Conservation (phyloP, 192 early-diverging fungal genomes). For the Umbelopsis vinacea region DNA sequence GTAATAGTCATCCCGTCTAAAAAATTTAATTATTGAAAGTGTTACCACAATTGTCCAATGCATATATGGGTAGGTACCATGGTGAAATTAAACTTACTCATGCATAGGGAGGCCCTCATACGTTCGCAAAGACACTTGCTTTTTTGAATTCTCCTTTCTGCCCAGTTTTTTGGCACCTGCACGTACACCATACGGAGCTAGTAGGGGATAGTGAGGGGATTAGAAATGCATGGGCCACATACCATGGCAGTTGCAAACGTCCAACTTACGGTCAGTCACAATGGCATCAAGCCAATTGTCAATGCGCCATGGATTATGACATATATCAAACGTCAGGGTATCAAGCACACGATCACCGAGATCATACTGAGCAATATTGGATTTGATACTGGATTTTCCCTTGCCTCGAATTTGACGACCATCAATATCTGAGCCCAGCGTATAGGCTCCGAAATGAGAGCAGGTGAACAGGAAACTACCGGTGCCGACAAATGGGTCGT, state of each 20-base stretch:
- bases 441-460: constrained; percentile 91
- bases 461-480: constrained; percentile 93
- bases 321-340: constrained; percentile 83
- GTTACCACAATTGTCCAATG: not conserved
- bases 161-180: constrained; percentile 95
- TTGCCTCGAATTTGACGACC: constrained; percentile 96
- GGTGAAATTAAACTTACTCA: constrained; percentile 36
- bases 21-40: not conserved
- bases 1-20: constrained; percentile 67
- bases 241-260: not conserved
- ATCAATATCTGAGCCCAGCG: constrained; percentile 96
- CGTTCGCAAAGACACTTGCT: constrained; percentile 43
- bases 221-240: not conserved
- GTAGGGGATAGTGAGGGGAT: not conserved
- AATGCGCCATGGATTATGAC: constrained; percentile 81
- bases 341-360: constrained; percentile 76
- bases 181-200: constrained; percentile 95
- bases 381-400: constrained; percentile 58
- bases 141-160: constrained; percentile 55
- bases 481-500: constrained; percentile 98
- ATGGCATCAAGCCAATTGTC: constrained; percentile 83
- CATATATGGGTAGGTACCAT: not conserved
- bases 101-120: constrained; percentile 52
- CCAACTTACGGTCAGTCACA: constrained; percentile 70
- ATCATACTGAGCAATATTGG: constrained; percentile 89